A percentile compares a stretch with the other conserved stretches of the same genome.
Evolutionary conservation across 2,329 filamentous ascomycete species (phyloP).

Genomic region (Trichophyton benhamiae): DNA sequence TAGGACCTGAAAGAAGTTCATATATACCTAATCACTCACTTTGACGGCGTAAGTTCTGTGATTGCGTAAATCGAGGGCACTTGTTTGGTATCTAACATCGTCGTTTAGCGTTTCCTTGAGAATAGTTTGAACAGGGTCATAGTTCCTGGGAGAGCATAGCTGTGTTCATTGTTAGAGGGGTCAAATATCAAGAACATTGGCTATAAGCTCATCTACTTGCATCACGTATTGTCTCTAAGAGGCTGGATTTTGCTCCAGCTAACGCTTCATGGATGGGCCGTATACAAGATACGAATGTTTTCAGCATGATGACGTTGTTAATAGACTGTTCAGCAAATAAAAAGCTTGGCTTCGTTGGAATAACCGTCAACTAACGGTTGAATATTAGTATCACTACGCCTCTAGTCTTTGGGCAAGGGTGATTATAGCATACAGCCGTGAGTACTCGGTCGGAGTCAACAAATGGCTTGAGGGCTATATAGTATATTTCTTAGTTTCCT

Average conservation of each 20-base stretch:
- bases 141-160: slow-evolving; percentile 53
- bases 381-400: neutral
- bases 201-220: slow-evolving; percentile 22
- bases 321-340: slow-evolving; percentile 65
- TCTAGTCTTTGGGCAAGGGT: neutral
- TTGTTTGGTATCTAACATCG: slow-evolving; percentile 64
- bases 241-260: slow-evolving; percentile 47
- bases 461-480: slow-evolving; percentile 56
- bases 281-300: slow-evolving; percentile 62
- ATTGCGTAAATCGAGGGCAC: slow-evolving; percentile 74
- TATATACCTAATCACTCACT: slow-evolving; percentile 27
- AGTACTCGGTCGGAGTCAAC: slow-evolving; percentile 69
- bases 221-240: slow-evolving; percentile 56
- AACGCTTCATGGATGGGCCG: slow-evolving; percentile 57
- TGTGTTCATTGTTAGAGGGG: slow-evolving; percentile 16
- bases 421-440: slow-evolving; percentile 47
- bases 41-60: slow-evolving; percentile 85
- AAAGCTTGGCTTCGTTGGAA: slow-evolving; percentile 54
- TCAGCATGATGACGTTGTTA: slow-evolving; percentile 76
- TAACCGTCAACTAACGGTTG: slow-evolving; percentile 54
- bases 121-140: slow-evolving; percentile 47
- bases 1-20: slow-evolving; percentile 11
- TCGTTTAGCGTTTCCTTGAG: slow-evolving; percentile 65
- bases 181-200: neutral
- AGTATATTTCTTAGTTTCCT: neutral